Conservation (phyloP, 2,329 filamentous ascomycete species). For the Xylariaceae sp. region DNA sequence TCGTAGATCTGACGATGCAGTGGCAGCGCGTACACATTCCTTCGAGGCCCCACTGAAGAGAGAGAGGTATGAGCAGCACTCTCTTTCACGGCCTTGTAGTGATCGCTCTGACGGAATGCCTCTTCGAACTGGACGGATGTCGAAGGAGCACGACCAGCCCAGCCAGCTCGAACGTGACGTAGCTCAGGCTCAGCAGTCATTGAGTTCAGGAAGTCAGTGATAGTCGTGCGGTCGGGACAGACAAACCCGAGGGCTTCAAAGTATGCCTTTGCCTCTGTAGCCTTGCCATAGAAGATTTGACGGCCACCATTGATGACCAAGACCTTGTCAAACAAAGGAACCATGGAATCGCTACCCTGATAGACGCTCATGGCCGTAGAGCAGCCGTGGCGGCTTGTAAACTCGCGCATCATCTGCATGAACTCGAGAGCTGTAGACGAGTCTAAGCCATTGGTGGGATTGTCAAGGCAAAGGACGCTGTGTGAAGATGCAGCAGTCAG, state of each 20-base stretch:
- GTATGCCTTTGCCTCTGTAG: constrained; percentile 58
- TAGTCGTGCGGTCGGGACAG: constrained; percentile 63
- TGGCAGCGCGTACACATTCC: constrained; percentile 32
- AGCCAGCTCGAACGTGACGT: constrained; percentile 50
- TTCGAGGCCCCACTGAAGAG: background rate
- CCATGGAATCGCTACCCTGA: constrained; percentile 64
- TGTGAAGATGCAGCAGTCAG: background rate
- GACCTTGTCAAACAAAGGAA: constrained; percentile 67
- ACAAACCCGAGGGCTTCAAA: constrained; percentile 67
- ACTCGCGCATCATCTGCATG: constrained; percentile 63
- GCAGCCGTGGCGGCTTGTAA: constrained; percentile 58
- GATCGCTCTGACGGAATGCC: constrained; percentile 34
- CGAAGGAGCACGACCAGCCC: constrained; percentile 52
- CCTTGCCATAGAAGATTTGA: constrained; percentile 67
- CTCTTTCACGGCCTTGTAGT: constrained; percentile 17
- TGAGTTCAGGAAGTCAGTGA: constrained; percentile 64
- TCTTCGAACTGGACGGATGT: constrained; percentile 64
- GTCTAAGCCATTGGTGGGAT: constrained; percentile 67
- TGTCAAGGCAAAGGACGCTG: constrained; percentile 34
- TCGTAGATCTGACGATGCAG: constrained; percentile 45
- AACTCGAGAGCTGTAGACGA: constrained; percentile 63
- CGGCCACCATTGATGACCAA: constrained; percentile 69
- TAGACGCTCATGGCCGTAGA: constrained; percentile 67
- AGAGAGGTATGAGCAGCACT: background rate
- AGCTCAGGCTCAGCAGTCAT: constrained; percentile 55